Percentiles rank a stretch among this genome's conserved stretches.
Conservation (phyloP, 2,329 filamentous ascomycete genomes). For the Chaetothyriales sp. region DNA sequence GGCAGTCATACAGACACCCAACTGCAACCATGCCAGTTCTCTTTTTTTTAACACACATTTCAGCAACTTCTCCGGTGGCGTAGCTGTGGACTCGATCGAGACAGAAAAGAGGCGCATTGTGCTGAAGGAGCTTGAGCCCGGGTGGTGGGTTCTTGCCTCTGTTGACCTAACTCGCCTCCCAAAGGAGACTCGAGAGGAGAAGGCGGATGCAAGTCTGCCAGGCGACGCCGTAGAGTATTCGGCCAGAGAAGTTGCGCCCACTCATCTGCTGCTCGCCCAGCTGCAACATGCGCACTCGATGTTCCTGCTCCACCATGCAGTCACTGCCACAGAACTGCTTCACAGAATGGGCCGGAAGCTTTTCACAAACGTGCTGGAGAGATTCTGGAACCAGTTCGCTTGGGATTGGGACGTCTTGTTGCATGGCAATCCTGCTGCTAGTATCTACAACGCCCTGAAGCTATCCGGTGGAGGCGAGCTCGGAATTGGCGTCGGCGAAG, state of each 20-base stretch:
- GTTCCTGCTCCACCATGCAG: constrained; percentile 78
- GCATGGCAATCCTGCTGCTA: constrained; percentile 72
- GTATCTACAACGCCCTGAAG: constrained; percentile 71
- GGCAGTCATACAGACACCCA: constrained; percentile 4
- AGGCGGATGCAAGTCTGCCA: constrained; percentile 19
- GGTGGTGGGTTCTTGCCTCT: constrained; percentile 93
- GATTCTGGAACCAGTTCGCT: constrained; percentile 65
- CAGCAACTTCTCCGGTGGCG: constrained; percentile 67
- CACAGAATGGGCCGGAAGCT: constrained; percentile 49
- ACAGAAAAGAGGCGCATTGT: constrained; percentile 80
- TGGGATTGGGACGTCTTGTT: constrained; percentile 73
- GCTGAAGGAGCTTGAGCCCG: constrained; percentile 70
- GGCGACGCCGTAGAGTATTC: constrained; percentile 57
- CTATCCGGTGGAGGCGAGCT: constrained; percentile 81
- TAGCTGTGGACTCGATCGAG: constrained; percentile 70
- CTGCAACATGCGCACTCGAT: constrained; percentile 67
- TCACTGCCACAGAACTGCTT: constrained; percentile 58
- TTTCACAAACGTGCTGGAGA: constrained; percentile 59
- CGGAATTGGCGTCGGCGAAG: constrained; percentile 86
- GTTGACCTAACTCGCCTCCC: constrained; percentile 69
- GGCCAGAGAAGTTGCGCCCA: constrained; percentile 74
- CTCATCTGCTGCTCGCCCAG: constrained; percentile 64
- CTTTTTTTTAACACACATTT: neutral
- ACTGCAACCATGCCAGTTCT: neutral
- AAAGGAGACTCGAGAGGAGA: neutral